phyloP scores from a whole-genome alignment of 306 rosid genomes.

The Phaseolus lunatus region DNA sequence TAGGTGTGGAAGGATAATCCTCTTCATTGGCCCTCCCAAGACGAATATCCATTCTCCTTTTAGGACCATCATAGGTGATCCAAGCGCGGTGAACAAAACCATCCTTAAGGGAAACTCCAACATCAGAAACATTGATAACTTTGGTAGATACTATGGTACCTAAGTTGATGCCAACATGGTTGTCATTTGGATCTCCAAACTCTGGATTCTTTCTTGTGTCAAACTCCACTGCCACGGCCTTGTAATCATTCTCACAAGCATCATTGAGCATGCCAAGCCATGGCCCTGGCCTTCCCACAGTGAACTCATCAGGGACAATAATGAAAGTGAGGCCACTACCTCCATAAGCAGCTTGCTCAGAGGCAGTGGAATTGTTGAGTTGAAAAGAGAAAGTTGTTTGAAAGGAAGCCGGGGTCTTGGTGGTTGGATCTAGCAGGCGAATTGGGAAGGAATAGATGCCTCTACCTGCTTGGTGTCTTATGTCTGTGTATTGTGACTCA shows the following conservation, averaged over 20 bases:
- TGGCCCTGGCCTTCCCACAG: constrained; percentile 80
- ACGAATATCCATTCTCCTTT: constrained; percentile 66
- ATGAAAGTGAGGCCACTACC: constrained; percentile 83
- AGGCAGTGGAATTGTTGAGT: constrained; percentile 49
- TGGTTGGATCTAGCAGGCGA: constrained; percentile 64
- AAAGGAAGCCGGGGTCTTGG: constrained; percentile 73
- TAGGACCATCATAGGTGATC: constrained; percentile 68
- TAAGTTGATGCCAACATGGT: constrained; percentile 77
- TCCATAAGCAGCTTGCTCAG: constrained; percentile 41
- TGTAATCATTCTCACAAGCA: constrained; percentile 70
- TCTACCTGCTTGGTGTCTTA: constrained; percentile 73
- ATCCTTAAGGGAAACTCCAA: constrained; percentile 59
- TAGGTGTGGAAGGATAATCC: constrained; percentile 55
- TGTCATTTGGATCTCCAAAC: constrained; percentile 81
- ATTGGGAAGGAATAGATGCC: constrained; percentile 74
- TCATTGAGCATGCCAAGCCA: constrained; percentile 92
- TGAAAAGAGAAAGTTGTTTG: constrained; percentile 70
- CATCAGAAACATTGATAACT: constrained; percentile 63
- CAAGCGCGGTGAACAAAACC: constrained; percentile 54
- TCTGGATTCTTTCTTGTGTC: constrained; percentile 70
- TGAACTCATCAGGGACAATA: constrained; percentile 84
- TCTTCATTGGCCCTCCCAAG: constrained; percentile 51
- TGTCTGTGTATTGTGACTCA: constrained; percentile 55
- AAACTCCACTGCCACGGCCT: constrained; percentile 71
- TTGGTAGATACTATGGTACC: constrained; percentile 66